Conservation (phyloP, 345 rosid species). For the Brassica incana region DNA sequence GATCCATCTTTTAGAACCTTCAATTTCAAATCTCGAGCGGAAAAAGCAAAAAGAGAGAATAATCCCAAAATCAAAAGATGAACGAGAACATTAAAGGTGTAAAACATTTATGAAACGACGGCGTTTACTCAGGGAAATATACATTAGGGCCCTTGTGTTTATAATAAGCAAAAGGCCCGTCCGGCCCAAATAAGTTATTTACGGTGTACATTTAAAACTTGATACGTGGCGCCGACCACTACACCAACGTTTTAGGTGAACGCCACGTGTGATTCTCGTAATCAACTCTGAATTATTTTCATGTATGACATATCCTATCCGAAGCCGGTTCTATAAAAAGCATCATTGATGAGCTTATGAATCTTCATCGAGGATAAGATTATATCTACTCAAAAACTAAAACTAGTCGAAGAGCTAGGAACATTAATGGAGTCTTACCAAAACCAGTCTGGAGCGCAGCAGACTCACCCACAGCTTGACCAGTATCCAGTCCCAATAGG, state of each 20-base stretch:
- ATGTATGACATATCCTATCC: background rate
- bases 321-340: background rate
- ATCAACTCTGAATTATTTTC: slow-evolving; percentile 1
- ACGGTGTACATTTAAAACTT: background rate
- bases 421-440: slow-evolving; percentile 31
- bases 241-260: slow-evolving; percentile 8
- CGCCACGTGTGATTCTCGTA: slow-evolving; percentile 13
- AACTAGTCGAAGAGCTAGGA: background rate
- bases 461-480: slow-evolving; percentile 27
- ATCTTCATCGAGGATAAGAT: background rate
- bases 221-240: slow-evolving; percentile 6
- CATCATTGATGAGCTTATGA: background rate
- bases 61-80: slow-evolving; percentile 4
- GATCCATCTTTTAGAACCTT: slow-evolving; percentile 58
- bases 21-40: slow-evolving; percentile 37
- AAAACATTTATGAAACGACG: slow-evolving; percentile 7
- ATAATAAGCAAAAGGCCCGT: background rate
- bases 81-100: background rate
- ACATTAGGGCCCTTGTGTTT: background rate
- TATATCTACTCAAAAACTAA: background rate
- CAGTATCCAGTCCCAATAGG: slow-evolving; percentile 25
- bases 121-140: background rate
- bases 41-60: background rate
- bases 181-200: slow-evolving; percentile 3
- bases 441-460: slow-evolving; percentile 39